phyloP scores from a whole-genome alignment of 2,329 filamentous ascomycete genomes.

The Fusarium duplospermum region DNA sequence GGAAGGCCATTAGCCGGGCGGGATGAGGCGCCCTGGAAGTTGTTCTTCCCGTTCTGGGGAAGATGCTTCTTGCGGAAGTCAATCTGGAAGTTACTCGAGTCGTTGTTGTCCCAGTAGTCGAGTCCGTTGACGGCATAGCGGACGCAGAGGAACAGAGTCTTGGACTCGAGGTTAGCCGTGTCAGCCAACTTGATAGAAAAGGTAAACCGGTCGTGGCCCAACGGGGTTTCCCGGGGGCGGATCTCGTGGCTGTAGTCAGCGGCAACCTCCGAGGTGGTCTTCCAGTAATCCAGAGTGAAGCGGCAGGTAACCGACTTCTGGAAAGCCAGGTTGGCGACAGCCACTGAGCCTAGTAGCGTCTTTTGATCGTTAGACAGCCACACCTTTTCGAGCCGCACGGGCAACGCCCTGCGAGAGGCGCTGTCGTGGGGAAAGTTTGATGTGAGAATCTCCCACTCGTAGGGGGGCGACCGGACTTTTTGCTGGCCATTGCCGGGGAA shows the following conservation, averaged over 20 bases:
- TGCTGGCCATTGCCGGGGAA: conserved; percentile 68
- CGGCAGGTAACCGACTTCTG: conserved; percentile 89
- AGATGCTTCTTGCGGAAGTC: conserved; percentile 88
- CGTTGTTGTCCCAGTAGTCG: conserved; percentile 97
- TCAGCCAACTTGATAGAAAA: conserved; percentile 96
- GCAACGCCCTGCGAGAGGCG: conserved; percentile 67
- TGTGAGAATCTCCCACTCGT: conserved; percentile 89
- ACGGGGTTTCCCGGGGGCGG: conserved; percentile 70
- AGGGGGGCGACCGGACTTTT: conserved; percentile 60
- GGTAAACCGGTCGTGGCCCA: conserved; percentile 87
- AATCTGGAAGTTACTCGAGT: conserved; percentile 87
- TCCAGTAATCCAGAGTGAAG: conserved; percentile 98
- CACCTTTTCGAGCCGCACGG: conserved; percentile 86
- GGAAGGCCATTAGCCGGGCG: conserved; percentile 68
- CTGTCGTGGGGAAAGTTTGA: conserved; percentile 79
- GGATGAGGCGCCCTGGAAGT: conserved; percentile 61
- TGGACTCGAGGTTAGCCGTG: conserved; percentile 88
- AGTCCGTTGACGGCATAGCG: conserved; percentile 86
- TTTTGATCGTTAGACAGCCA: conserved; percentile 91
- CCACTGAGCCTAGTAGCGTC: conserved; percentile 83
- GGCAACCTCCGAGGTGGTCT: conserved; percentile 92
- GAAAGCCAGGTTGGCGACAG: conserved; percentile 89
- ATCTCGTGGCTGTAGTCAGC: conserved; percentile 90
- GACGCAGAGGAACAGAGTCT: conserved; percentile 92
- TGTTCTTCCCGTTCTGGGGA: conserved; percentile 68